Conservation (phyloP, 225 moss, liverwort and hornwort species). For the Polytrichum commune region DNA sequence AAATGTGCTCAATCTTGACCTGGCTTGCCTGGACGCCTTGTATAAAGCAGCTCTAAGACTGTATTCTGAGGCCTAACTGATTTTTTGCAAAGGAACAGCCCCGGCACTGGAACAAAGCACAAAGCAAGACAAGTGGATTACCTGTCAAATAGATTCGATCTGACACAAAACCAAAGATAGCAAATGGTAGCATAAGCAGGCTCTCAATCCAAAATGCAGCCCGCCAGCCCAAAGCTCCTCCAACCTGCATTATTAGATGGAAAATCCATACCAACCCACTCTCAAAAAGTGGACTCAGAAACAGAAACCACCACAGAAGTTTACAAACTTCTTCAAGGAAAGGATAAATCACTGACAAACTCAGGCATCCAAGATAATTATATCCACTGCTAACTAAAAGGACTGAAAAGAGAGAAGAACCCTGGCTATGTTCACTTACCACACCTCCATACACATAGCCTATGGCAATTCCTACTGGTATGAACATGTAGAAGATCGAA, state of each 20-base stretch:
- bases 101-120: not conserved
- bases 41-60: too few relatives aligned
- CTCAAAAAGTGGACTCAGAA: constrained; percentile 1
- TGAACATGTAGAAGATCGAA: constrained; percentile 84
- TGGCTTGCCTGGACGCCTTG: too few relatives aligned
- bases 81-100: not conserved
- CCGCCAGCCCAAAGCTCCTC: constrained; percentile 70
- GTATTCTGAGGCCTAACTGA: not conserved
- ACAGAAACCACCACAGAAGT: not conserved
- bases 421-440: constrained; percentile 26
- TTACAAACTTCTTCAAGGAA: not conserved
- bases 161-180: constrained; percentile 82
- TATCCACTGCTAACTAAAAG: not conserved
- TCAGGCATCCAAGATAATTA: too few relatives aligned
- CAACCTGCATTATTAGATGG: constrained; percentile 40
- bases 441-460: constrained; percentile 92
- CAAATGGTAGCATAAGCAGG: constrained; percentile 83
- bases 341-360: not conserved
- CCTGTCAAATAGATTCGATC: constrained; percentile 64
- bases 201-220: constrained; percentile 84
- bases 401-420: not conserved
- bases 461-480: constrained; percentile 80
- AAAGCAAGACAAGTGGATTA: constrained; percentile 5
- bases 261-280: constrained; percentile 1
- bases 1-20: too few relatives aligned